Base-by-base conservation (phyloP, 371 early-diverging fungal species). In the Capillidium heterosporum region DNA sequence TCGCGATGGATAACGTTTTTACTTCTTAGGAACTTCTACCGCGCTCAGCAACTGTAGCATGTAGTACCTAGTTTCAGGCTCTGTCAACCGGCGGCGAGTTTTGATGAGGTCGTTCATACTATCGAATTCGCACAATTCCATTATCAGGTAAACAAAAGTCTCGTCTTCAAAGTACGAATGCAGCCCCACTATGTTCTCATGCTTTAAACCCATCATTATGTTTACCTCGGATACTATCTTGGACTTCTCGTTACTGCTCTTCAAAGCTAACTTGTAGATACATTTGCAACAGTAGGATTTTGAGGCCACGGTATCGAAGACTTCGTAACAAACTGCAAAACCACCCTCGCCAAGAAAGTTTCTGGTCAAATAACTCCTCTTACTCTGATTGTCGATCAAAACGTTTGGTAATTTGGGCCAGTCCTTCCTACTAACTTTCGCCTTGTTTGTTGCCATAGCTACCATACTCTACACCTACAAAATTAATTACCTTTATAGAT, bases 1-100 rank as follows among this genome's bases (percentile, higher is more conserved):
- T 99, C 99, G 56, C 99, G 75, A 66, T 99, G 98, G 41, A 97
- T 96, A 66, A 98, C 85, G 39, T 88, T 88, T 11, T 62, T 84
- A 75, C 2, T 78, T 70, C 61, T 89, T 89, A 39, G 91, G 81
- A 61, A 84, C 82, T 27, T 80, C 88, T 10, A 98, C 65, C 0
- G 91, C 99, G 61, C 85, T 82, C 24, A 95, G 63, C 1, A 98
- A 84, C 60, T 91, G 81, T 19, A 83, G 72, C 50, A 86, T 82
- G 21, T 86, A 60, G 29, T 79, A 71, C 72, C 73, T 76, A 52
- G 67, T 67, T 60, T 71, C 74, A 47, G 67, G 65, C 29, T 74
- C 80, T 59, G 66, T 66, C 11, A 70, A 58, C 1, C 68, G 13
- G 31, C 49, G 40, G 7, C 61, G 21, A 49, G 69, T 71, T 59